Evolutionary conservation across 106 monocot genomes (phyloP).

Genomic region (Xerophyta viscosa): DNA sequence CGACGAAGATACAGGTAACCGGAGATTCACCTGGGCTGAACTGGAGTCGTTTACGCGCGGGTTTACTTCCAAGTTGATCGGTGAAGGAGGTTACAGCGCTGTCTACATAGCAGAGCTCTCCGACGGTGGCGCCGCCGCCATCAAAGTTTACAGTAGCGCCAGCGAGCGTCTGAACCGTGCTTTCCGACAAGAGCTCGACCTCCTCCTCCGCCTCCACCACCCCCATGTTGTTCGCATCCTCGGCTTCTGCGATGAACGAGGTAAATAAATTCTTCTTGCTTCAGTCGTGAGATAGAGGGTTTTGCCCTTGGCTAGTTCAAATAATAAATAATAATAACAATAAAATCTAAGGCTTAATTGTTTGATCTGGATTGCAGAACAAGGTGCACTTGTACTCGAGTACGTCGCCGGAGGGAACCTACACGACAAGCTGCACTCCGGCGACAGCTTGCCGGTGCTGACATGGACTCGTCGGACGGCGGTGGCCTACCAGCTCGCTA

Average conservation of each 20-base stretch:
- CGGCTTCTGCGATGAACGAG: constrained; percentile 68
- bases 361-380: too few species aligned
- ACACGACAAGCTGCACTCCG: constrained; percentile 24
- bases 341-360: too few species aligned
- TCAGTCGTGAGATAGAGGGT: too few species aligned
- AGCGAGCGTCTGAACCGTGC: constrained; percentile 55
- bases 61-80: constrained; percentile 38
- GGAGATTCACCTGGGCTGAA: constrained; percentile 39
- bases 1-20: too few species aligned
- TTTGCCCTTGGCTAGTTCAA: too few species aligned
- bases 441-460: constrained; percentile 3
- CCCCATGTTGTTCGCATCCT: constrained; percentile 52
- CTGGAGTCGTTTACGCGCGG: constrained; percentile 29
- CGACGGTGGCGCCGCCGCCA: constrained; percentile 17
- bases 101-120: constrained; percentile 30
- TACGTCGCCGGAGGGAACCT: constrained; percentile 13
- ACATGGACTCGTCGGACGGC: constrained; percentile 40
- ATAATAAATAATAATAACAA: too few species aligned
- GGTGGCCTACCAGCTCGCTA: constrained; percentile 33
- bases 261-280: constrained; percentile 21
- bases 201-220: constrained; percentile 43
- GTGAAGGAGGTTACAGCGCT: constrained; percentile 47
- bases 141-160: constrained; percentile 43
- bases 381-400: constrained; percentile 9
- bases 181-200: constrained; percentile 60